Evolutionary conservation across 345 rosid species (phyloP), one percentile per base, ranked within the genome.

Genomic region (Gossypium thurberi): DNA sequence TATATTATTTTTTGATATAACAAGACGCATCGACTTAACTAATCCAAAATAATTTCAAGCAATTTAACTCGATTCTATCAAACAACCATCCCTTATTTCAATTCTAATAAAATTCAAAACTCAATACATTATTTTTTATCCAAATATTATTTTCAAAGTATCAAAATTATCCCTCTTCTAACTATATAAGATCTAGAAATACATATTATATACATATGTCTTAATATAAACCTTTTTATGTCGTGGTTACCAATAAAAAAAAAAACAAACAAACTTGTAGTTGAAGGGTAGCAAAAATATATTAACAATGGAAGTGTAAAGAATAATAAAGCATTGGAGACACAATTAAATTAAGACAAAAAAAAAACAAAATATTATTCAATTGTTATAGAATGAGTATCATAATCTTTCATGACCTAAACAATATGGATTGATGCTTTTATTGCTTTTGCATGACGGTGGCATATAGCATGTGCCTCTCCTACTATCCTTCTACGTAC

Each of bases 381-480:
- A 55, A 55, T 2, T 55, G 59, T 55, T 20, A 21, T 21, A 15
- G 25, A 52, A 18, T 3, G 13, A 42, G 46, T 42, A 64, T 64
- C 2, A 18, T 42, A n/a, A 43, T 64, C 69, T 64, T 42, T 10
- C 6, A 6, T 65, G 69, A 10, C 69, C 28, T 20, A 65, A 18
- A 26, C 28, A 25, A 59, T 26, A 33, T 33, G 12, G 7, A 4
- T 23, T 7, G 20, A 18, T 64, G 43, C 23, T 18, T 64, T 42
- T n/a, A 14, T 65, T 65, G 52, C 52, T 65, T 65, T 44, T 65
- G n/a, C 69, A 65, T 44, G 53, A 65, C 37, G 53, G 69, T 65
- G 51, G 51, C 33, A 26, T 43, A 43, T 65, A 65, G 69, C 69
- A 65, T 42, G 69, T 65, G 69, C 52, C 37, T 8, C 51, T 8